Conservation (phyloP, 2,329 filamentous ascomycete species). For the Fusarium albidum region DNA sequence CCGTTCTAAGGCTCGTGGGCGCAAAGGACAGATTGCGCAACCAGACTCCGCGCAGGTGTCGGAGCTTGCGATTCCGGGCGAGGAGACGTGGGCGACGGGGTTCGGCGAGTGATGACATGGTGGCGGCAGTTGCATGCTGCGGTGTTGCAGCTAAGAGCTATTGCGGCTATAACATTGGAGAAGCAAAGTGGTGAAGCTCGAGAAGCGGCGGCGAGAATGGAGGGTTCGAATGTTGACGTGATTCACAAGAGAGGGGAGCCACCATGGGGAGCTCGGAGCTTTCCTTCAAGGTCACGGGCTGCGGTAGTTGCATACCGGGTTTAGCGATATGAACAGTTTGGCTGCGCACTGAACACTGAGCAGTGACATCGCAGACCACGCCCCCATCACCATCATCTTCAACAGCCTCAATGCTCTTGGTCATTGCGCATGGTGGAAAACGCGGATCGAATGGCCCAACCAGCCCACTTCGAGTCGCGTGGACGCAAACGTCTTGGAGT, state of each 20-base stretch:
- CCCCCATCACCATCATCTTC: too few relatives aligned
- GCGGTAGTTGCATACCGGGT: constrained; percentile 41
- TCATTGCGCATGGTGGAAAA: too few relatives aligned
- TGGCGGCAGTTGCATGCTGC: constrained; percentile 27
- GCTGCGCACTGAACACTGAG: too few relatives aligned
- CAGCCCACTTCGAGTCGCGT: too few relatives aligned
- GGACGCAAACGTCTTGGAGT: too few relatives aligned
- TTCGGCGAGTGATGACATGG: constrained; percentile 49
- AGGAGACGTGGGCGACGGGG: constrained; percentile 61
- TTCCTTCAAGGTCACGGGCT: constrained; percentile 25
- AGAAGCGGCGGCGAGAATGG: background rate
- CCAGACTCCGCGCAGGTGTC: constrained; percentile 87
- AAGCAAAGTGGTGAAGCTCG: constrained; percentile 2
- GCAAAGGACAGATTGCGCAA: constrained; percentile 83
- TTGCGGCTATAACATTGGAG: constrained; percentile 33
- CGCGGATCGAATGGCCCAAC: too few relatives aligned
- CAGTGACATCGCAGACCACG: too few relatives aligned
- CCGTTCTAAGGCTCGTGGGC: constrained; percentile 67
- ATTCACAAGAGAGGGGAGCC: constrained; percentile 16
- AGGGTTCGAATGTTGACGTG: background rate
- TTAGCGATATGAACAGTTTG: constrained; percentile 27
- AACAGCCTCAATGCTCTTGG: too few relatives aligned
- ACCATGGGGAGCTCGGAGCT: constrained; percentile 36
- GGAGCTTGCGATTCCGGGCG: constrained; percentile 83
- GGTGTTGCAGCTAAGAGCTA: constrained; percentile 19